Evolutionary conservation across 2,329 filamentous ascomycete genomes (phyloP), one percentile per base, ranked within the genome.

Genomic region (Bipolaris cookei): DNA sequence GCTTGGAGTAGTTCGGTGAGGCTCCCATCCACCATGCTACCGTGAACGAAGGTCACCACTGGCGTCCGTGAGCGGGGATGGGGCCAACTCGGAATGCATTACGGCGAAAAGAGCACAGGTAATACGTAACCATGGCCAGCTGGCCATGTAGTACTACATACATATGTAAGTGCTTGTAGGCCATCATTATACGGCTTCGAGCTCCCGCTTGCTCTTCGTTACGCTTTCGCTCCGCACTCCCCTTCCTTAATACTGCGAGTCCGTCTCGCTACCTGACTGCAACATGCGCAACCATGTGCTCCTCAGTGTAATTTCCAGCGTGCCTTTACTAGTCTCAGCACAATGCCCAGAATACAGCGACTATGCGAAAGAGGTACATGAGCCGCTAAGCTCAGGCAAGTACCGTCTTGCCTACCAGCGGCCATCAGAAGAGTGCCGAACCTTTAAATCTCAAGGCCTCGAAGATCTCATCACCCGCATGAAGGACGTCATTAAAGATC

Each of bases 321-420:
- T 69, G 25, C 72, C 71, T 4, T 37, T 71, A 23, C 55, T 75
- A 30, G 64, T 61, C 23, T 58, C 58, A 28, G 73, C 74, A 21
- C 70, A 76, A 56, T 81, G 79, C 62, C 79, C 79, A 4, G 78
- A 81, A 63, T 82, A 81, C 54, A 64, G 70, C 11, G 72, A 78
- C 46, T 81, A 81, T 54, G 66, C 79, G 1, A 69, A 66, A 18
- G 56, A 75, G 45, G 65, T 72, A 1, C 81, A 83, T 56, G 74
- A 70, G 21, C 81, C 81, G 4, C 75, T 75, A 57, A 81, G 78
- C 41, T 72, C 72, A 8, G 81, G 81, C 14, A 69, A 70, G 48
- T 80, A 78, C 66, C 75, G 79, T 49, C 75, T 83, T 28, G 77
- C 80, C 1, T 81, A 77, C 56, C 77, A 80, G 58, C 76, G 80